A percentile compares a stretch with the other conserved stretches of the same genome.
These are phyloP conservation scores for Colletotrichum echinochloae DNA, from an alignment of 2,329 filamentous ascomycete genomes.

Conservation along the genomic window DNA sequence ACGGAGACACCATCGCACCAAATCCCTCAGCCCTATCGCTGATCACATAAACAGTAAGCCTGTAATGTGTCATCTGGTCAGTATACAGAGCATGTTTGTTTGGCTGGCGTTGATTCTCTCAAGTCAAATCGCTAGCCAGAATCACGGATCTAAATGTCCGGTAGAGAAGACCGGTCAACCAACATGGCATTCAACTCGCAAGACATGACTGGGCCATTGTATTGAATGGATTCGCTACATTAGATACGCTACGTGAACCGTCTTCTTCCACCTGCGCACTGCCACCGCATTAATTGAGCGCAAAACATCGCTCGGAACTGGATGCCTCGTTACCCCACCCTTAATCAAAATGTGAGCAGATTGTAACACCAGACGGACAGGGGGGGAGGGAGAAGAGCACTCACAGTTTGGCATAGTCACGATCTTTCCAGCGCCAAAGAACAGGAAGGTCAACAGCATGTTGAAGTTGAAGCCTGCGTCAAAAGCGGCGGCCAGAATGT, in stretches of 20 bases:
- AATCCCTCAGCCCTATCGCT: not conserved
- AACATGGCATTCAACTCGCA: not conserved
- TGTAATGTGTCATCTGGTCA: not conserved
- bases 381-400: not conserved
- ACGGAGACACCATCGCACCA: not conserved
- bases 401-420: conserved; percentile 69
- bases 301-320: conserved; percentile 9
- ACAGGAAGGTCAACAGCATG: conserved; percentile 70
- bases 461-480: conserved; percentile 73
- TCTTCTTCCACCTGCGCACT: not conserved
- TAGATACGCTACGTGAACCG: not conserved
- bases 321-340: conserved; percentile 7
- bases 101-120: not conserved
- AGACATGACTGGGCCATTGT: no score
- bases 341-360: not conserved
- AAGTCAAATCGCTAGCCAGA: not conserved
- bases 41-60: not conserved
- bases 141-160: not conserved
- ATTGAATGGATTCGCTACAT: not conserved
- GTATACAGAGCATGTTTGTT: not conserved
- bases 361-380: not conserved
- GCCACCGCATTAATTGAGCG: not conserved
- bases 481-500: conserved; percentile 70
- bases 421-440: conserved; percentile 65
- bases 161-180: not conserved